phyloP scores from a whole-genome alignment of 169 alveolate genomes.

The Cryptosporidium sp. region DNA sequence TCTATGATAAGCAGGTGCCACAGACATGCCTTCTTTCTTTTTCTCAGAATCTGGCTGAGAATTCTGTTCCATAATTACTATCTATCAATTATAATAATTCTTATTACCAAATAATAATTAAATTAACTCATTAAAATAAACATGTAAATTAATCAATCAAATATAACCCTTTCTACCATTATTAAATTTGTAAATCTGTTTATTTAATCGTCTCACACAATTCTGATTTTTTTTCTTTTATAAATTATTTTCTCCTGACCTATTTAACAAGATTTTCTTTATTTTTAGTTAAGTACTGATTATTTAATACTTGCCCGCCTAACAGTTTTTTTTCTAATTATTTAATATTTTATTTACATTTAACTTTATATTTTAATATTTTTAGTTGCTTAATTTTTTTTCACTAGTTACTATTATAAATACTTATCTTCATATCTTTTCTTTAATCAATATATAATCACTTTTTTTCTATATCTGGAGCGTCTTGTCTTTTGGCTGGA shows the following conservation, averaged over 20 bases:
- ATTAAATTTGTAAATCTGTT: not conserved
- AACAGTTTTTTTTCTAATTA: too few relatives aligned
- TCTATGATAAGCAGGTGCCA: constrained; percentile 42
- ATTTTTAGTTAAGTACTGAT: not conserved
- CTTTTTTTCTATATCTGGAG: not conserved
- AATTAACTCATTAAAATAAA: too few relatives aligned
- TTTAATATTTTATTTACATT: too few relatives aligned
- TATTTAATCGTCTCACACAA: not conserved
- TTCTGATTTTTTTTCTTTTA: not conserved
- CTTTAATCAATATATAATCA: not conserved
- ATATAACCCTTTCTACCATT: too few relatives aligned
- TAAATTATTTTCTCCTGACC: not conserved
- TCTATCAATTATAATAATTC: not conserved
- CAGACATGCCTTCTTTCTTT: not conserved
- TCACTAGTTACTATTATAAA: too few relatives aligned
- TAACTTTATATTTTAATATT: too few relatives aligned
- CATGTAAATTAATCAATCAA: not conserved
- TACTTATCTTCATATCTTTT: not conserved
- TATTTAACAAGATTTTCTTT: too few relatives aligned
- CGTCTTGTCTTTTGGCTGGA: constrained; percentile 20
- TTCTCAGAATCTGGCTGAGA: not conserved
- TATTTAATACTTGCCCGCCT: not conserved
- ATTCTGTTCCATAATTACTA: not conserved
- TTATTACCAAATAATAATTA: not conserved
- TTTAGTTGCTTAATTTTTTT: not conserved